Percentiles rank a stretch among this genome's conserved stretches.
These are phyloP conservation scores for Blastomyces silverae DNA, from an alignment of 2,329 filamentous ascomycete species.

Conservation along the genomic window DNA sequence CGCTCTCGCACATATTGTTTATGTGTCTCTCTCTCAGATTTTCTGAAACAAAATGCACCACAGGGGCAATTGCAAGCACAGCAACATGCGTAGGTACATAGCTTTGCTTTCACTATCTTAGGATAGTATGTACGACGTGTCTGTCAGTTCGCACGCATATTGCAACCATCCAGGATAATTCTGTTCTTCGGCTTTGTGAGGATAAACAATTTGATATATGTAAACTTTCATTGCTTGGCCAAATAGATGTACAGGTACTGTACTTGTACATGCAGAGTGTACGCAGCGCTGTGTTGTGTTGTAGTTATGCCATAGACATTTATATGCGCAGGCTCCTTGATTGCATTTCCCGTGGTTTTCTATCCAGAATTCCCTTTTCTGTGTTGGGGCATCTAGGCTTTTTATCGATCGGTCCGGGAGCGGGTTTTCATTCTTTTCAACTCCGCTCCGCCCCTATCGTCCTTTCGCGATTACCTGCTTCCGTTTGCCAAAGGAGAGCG, in stretches of 20 bases:
- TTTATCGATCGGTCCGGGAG: neutral
- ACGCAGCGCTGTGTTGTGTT: neutral
- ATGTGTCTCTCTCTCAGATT: neutral
- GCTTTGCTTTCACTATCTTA: neutral
- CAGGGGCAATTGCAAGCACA: neutral
- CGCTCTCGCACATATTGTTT: neutral
- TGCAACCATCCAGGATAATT: neutral
- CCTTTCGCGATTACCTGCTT: neutral
- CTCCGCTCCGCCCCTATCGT: neutral
- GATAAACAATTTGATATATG: neutral
- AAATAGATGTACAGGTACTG: neutral
- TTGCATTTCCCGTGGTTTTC: slow-evolving; percentile 2
- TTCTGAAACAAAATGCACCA: neutral
- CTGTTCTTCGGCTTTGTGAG: neutral
- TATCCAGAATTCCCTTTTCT: neutral
- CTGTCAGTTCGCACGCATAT: neutral
- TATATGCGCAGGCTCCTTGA: neutral
- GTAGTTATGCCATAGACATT: too few species aligned
- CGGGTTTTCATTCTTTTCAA: neutral
- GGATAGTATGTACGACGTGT: neutral
- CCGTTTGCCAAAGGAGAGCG: neutral
- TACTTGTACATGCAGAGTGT: neutral
- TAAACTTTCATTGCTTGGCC: too few species aligned
- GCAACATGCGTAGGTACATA: neutral
- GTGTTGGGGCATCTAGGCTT: neutral